Evolutionary conservation across 345 rosid genomes (phyloP).

Genomic region (Brassica juncea): DNA sequence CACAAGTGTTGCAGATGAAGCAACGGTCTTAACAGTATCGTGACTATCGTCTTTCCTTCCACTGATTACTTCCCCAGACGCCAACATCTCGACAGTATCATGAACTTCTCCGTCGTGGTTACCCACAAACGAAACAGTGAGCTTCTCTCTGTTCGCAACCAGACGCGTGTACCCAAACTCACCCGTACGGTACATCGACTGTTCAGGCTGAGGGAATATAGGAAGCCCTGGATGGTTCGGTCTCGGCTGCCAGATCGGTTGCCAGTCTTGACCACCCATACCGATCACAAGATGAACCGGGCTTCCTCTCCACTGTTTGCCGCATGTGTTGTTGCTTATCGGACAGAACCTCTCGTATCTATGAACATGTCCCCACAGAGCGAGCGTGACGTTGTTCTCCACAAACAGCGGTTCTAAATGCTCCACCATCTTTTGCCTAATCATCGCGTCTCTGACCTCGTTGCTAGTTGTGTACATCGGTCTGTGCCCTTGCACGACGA

Average conservation of each 20-base stretch:
- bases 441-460: constrained; percentile 56
- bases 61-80: constrained; percentile 66
- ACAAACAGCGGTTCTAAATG: constrained; percentile 86
- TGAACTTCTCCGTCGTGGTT: constrained; percentile 91
- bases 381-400: constrained; percentile 72
- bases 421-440: constrained; percentile 62
- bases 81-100: constrained; percentile 74
- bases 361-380: constrained; percentile 95
- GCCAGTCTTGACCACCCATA: constrained; percentile 98
- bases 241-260: constrained; percentile 86
- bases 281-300: constrained; percentile 96
- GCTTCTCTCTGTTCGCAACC: constrained; percentile 78
- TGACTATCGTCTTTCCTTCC: constrained; percentile 33
- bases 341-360: constrained; percentile 97
- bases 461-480: constrained; percentile 94
- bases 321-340: constrained; percentile 71
- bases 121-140: constrained; percentile 75
- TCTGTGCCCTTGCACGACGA: constrained; percentile 84
- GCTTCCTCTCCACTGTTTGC: constrained; percentile 55
- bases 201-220: constrained; percentile 72
- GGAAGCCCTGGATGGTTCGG: constrained; percentile 65
- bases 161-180: constrained; percentile 92
- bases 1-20: constrained; percentile 24
- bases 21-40: background rate
- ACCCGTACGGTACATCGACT: constrained; percentile 80